Evolutionary conservation across 192 early-diverging fungal species (phyloP).

Genomic region (Neocallimastix lanati): DNA sequence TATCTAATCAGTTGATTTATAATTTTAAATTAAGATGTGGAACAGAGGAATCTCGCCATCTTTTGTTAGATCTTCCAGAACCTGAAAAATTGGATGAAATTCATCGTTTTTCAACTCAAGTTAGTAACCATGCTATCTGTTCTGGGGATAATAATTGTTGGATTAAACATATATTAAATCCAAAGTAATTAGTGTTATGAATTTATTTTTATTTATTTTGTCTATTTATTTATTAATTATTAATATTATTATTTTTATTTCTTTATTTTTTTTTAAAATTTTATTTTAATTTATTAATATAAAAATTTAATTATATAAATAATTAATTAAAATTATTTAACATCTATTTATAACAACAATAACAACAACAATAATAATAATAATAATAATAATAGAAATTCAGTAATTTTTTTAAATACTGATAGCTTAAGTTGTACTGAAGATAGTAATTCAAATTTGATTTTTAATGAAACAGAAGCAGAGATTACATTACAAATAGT

Average conservation of each 20-base stretch:
- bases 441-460: not conserved
- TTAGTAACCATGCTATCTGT: not conserved
- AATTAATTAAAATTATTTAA: too few relatives aligned
- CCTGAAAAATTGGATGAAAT: not conserved
- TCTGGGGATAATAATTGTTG: constrained; percentile 22
- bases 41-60: constrained; percentile 7
- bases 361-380: too few relatives aligned
- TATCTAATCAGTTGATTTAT: constrained; percentile 72
- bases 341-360: too few relatives aligned
- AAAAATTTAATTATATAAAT: too few relatives aligned
- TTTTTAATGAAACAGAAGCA: not conserved
- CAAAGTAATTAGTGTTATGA: constrained; percentile 13
- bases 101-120: not conserved
- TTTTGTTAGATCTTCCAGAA: not conserved
- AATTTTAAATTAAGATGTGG: constrained; percentile 60
- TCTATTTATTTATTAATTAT: too few relatives aligned
- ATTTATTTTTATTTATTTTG: too few relatives aligned
- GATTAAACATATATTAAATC: constrained; percentile 44
- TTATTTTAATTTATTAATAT: too few relatives aligned
- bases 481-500: constrained; percentile 15
- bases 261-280: too few relatives aligned
- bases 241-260: too few relatives aligned
- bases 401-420: not conserved
- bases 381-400: not conserved
- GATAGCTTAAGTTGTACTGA: not conserved